A percentile compares a stretch with the other conserved stretches of the same genome.
These are phyloP conservation scores for Phyllosticta ampelicida DNA, from an alignment of 2,329 filamentous ascomycete genomes.

Conservation along the genomic window DNA sequence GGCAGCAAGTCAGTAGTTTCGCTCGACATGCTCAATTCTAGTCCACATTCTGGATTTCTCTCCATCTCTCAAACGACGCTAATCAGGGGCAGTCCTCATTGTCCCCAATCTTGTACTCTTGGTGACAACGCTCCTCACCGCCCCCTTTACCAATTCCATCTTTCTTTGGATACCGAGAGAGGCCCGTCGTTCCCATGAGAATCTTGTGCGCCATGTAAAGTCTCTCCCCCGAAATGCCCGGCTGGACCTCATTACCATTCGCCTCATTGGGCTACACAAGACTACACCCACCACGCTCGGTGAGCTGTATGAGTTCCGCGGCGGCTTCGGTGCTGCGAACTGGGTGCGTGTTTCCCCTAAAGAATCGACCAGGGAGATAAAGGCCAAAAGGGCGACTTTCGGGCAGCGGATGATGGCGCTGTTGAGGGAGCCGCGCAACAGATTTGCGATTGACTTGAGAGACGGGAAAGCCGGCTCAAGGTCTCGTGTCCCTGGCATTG, in stretches of 20 bases:
- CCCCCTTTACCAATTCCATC: slow-evolving; percentile 26
- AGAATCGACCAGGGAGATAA: not conserved
- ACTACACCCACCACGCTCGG: slow-evolving; percentile 19
- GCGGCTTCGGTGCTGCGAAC: not conserved
- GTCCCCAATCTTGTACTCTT: slow-evolving; percentile 23
- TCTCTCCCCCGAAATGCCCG: slow-evolving; percentile 17
- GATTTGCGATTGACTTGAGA: not conserved
- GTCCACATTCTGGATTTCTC: not conserved
- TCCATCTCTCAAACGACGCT: not conserved
- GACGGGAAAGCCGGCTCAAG: not conserved
- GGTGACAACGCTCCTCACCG: slow-evolving; percentile 24
- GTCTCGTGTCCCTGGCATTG: not conserved
- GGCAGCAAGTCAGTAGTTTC: not conserved
- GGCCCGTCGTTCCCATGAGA: slow-evolving; percentile 18
- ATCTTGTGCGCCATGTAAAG: slow-evolving; percentile 19
- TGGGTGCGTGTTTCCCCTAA: not conserved
- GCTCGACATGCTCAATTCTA: not conserved
- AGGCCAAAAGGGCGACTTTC: not conserved
- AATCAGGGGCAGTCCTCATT: slow-evolving; percentile 16
- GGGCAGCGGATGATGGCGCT: not conserved
- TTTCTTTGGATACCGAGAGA: slow-evolving; percentile 21
- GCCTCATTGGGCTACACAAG: slow-evolving; percentile 23
- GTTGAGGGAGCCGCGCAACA: not conserved
- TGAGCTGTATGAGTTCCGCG: slow-evolving; percentile 18
- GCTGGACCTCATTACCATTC: slow-evolving; percentile 26